Percentiles rank a stretch among this genome's conserved stretches.
Evolutionary conservation across 2,329 filamentous ascomycete genomes (phyloP).

Genomic region (Claviceps sp.): DNA sequence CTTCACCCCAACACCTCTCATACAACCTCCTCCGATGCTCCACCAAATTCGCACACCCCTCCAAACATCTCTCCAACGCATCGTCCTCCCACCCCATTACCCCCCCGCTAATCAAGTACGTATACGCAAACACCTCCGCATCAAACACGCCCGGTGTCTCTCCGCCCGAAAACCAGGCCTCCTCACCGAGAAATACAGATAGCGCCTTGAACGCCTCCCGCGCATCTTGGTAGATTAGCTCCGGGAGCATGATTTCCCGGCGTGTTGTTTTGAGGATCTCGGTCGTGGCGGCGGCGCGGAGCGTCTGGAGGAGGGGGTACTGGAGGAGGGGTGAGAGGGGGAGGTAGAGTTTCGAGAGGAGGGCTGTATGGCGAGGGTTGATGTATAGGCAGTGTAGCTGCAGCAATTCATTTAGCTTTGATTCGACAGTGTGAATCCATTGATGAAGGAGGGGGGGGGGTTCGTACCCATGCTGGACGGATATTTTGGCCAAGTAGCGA

Average conservation of each 20-base stretch:
- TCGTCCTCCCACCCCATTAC: slow-evolving; percentile 45
- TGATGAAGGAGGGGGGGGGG: not conserved
- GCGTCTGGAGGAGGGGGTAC: slow-evolving; percentile 46
- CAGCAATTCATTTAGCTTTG: too few species aligned
- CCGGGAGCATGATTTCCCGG: slow-evolving; percentile 19
- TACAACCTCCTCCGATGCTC: slow-evolving; percentile 25
- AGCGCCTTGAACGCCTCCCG: slow-evolving; percentile 33
- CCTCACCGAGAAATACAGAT: slow-evolving; percentile 25
- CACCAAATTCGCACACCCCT: slow-evolving; percentile 47
- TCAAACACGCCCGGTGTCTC: slow-evolving; percentile 62
- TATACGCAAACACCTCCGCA: slow-evolving; percentile 81
- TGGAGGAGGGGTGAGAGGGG: slow-evolving; percentile 51
- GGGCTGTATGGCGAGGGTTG: slow-evolving; percentile 48
- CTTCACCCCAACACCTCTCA: slow-evolving; percentile 15
- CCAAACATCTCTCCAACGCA: slow-evolving; percentile 43
- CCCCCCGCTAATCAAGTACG: slow-evolving; percentile 53
- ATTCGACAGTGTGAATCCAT: slow-evolving; percentile 4
- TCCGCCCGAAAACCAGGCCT: slow-evolving; percentile 36
- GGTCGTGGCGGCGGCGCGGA: slow-evolving; percentile 58
- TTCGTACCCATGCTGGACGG: slow-evolving; percentile 68
- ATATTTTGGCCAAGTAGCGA: slow-evolving; percentile 65
- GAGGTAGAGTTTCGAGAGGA: slow-evolving; percentile 64
- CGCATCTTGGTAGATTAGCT: slow-evolving; percentile 29
- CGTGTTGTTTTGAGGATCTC: slow-evolving; percentile 56
- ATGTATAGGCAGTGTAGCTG: slow-evolving; percentile 76